Evolutionary conservation across 1,139 yeast genomes (phyloP), one percentile per base, ranked within the genome.

Genomic region (Blastobotrys indianensis): DNA sequence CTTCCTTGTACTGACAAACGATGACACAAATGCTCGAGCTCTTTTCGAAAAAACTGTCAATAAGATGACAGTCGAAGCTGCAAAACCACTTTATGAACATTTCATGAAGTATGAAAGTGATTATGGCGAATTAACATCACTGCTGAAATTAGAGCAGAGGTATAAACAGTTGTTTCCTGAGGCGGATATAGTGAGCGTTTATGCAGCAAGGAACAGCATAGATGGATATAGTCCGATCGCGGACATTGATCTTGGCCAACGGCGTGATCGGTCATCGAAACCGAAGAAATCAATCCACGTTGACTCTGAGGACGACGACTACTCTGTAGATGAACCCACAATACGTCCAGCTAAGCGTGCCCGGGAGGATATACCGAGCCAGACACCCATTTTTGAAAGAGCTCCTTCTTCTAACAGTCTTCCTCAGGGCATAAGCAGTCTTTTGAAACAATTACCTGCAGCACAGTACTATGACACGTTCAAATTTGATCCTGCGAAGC

Each of bases 21-120:
- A 88, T 62, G 83, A 82, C 48, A 83, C 86, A 31, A 85, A 83
- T 58, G 85, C 90, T 13, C 80, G 92, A 54, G 87, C 88, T 10
- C 72, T 87, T 38, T 83, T 92, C 61, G 97, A 92, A 64, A 72
- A 79, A 11, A 73, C 81, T 0, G 65, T 78, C 2, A 72, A 73
- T 16, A 73, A 70, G 47, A 63, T 78, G 50, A 57, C 60, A 12
- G 56, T 61, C 41, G 63, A 39, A 38, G 64, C 54, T 46, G 64
- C 75, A 40, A 66, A 70, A 47, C 63, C 66, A 11, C 62, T 81
- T 36, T 76, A 72, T 52, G 70, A 70, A 49, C 64, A 76, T 38
- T 79, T 74, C 60, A 63, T 76, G 35, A 66, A 68, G 37, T 80
- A 76, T 54, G 85, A 81, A 57, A 66, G 76, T 2, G 69, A 70